phyloP scores from a whole-genome alignment of 1,139 yeast genomes.

The Zhuliangozyma blackwelliae region DNA sequence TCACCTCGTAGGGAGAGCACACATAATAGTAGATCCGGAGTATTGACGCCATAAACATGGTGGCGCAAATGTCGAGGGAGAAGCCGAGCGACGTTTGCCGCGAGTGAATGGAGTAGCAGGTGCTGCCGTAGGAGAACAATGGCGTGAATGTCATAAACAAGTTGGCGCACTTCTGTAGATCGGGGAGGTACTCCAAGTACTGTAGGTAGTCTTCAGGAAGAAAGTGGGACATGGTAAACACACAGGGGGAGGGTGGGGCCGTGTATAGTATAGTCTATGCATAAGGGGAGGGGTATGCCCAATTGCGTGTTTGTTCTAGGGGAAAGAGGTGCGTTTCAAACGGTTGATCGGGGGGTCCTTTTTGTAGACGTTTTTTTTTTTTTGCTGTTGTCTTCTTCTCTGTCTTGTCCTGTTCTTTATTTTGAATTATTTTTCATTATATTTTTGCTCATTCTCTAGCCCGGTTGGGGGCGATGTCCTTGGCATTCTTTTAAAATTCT shows the following conservation, averaged over 20 bases:
- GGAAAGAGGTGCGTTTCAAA: too few relatives aligned
- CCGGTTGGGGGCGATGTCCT: background rate
- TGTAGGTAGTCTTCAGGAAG: slow-evolving; percentile 21
- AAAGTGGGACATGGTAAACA: slow-evolving; percentile 7
- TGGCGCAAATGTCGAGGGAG: slow-evolving; percentile 84
- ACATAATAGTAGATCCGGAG: slow-evolving; percentile 72
- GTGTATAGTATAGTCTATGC: too few relatives aligned
- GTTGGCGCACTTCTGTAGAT: slow-evolving; percentile 38
- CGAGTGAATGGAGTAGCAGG: slow-evolving; percentile 63
- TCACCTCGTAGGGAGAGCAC: slow-evolving; percentile 73
- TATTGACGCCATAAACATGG: slow-evolving; percentile 78
- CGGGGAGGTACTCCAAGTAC: slow-evolving; percentile 41
- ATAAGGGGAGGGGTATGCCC: too few relatives aligned
- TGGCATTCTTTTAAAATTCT: background rate
- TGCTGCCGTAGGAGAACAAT: slow-evolving; percentile 78
- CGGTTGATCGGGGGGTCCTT: too few relatives aligned
- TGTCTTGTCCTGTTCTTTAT: too few relatives aligned
- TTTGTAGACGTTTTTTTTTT: background rate
- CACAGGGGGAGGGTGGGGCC: too few relatives aligned
- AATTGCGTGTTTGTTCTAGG: too few relatives aligned
- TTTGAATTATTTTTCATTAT: too few relatives aligned
- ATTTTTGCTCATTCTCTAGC: too few relatives aligned
- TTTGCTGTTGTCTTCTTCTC: background rate
- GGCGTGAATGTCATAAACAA: slow-evolving; percentile 68
- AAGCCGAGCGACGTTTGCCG: slow-evolving; percentile 72